A percentile compares a stretch with the other conserved stretches of the same genome.
Conservation (phyloP, 257 asterid species). For the Solanum chilense region DNA sequence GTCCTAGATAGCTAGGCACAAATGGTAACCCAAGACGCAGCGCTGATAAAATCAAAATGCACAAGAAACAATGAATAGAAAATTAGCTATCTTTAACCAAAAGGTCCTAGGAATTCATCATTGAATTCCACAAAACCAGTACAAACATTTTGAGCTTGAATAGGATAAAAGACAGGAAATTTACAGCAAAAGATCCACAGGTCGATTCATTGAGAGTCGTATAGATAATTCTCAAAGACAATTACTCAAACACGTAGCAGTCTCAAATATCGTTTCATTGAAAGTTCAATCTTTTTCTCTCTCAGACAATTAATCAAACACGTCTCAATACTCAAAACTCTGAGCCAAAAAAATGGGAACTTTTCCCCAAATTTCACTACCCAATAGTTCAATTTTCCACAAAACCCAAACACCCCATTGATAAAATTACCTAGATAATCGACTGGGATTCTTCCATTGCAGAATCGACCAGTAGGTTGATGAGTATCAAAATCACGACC, state of each 20-base stretch:
- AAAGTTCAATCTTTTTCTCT: neutral
- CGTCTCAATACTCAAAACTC: neutral
- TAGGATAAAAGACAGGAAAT: neutral
- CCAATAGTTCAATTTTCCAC: neutral
- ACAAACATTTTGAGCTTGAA: neutral
- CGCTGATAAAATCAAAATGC: slow-evolving; percentile 34
- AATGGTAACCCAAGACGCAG: slow-evolving; percentile 70
- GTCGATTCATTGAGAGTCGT: neutral
- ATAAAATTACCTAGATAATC: slow-evolving; percentile 56
- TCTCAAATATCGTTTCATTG: neutral
- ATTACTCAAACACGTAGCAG: neutral
- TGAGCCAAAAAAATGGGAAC: neutral
- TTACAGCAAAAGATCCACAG: neutral
- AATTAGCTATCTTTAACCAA: neutral
- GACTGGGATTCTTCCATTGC: slow-evolving; percentile 91
- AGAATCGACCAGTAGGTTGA: slow-evolving; percentile 84
- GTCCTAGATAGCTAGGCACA: slow-evolving; percentile 83
- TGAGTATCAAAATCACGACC: slow-evolving; percentile 88
- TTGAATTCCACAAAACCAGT: neutral
- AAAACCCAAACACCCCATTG: neutral
- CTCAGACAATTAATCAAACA: neutral
- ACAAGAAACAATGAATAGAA: neutral
- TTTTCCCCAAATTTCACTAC: neutral
- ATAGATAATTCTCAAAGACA: neutral
- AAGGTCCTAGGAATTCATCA: neutral